Evolutionary conservation across 1,139 yeast species (phyloP).

Genomic region (Debaryomyces subglobosus): DNA sequence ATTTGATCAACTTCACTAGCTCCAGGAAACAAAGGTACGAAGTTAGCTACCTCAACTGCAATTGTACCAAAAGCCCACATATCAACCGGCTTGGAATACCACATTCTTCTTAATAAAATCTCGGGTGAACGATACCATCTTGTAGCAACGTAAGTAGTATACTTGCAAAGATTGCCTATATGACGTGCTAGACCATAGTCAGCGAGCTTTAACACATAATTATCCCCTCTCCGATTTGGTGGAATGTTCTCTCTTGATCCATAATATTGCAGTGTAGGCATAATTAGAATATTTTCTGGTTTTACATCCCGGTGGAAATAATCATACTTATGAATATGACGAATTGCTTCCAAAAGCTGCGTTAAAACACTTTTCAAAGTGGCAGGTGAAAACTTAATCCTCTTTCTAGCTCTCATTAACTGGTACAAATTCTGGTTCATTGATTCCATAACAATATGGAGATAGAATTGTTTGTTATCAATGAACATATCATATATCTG

Average conservation of each 20-base stretch:
- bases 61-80: conserved; percentile 95
- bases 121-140: conserved; percentile 98
- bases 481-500: conserved; percentile 78
- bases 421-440: conserved; percentile 83
- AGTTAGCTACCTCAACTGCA: conserved; percentile 77
- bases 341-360: conserved; percentile 74
- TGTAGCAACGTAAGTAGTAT: conserved; percentile 85
- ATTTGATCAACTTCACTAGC: conserved; percentile 76
- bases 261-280: conserved; percentile 57
- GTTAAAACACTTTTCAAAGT: conserved; percentile 66
- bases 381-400: conserved; percentile 53
- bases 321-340: conserved; percentile 75
- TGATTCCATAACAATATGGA: conserved; percentile 87
- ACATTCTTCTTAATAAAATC: conserved; percentile 66
- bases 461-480: conserved; percentile 57
- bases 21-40: conserved; percentile 85
- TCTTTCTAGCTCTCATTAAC: conserved; percentile 61
- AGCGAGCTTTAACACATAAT: conserved; percentile 76
- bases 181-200: conserved; percentile 90
- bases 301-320: conserved; percentile 89
- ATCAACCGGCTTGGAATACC: conserved; percentile 79
- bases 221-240: conserved; percentile 40
- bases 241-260: conserved; percentile 47
- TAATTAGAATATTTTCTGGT: conserved; percentile 73
- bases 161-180: conserved; percentile 54